Base-by-base conservation (phyloP, 306 rosid species). In the Dalbergia cochinchinensis region DNA sequence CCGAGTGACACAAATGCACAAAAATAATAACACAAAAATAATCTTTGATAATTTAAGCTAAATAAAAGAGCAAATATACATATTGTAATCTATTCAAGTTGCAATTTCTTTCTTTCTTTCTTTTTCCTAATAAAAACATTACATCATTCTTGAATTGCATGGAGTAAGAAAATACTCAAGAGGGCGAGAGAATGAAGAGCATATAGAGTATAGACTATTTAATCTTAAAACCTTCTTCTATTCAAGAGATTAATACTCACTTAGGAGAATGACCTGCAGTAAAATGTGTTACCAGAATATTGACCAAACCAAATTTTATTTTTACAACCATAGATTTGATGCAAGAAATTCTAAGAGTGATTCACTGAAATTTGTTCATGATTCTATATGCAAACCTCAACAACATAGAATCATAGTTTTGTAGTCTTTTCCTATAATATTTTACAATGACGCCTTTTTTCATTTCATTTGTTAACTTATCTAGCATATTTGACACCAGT, bases 201-300 rank as follows among this genome's bases (percentile, higher is more conserved):
- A 48, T 48, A 48, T 5, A 80, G 42, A 11, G 15, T 57, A 73
- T 55, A 81, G 14, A 65, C n/a, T 33, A 57, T 20, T 65, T 47
- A 16, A 57, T 33, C 65, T 66, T 18, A 12, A 73, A 48, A 59
- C 4, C 57, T 26, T 81, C 51, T 69, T 41, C 15, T 53, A 33
- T 20, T 58, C 77, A 59, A 74, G 55, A 57, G 10, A n/a, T n/a
- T n/a, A n/a, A n/a, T n/a, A n/a, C n/a, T n/a, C n/a, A n/a, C n/a
- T 19, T 15, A 57, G 54, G 42, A 74, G 66, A 74, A 58, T 35
- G 57, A 33, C 44, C 1, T 65, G 19, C 37, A 61, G 72, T 22
- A 66, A 57, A 81, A 74, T 35, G 19, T 72, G 70, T 69, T 69
- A 26, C 26, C 47, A 47, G 7, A 19, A 63, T 71, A 82, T 53